phyloP scores from a whole-genome alignment of 2,329 filamentous ascomycete genomes.

The Botrytis elliptica region DNA sequence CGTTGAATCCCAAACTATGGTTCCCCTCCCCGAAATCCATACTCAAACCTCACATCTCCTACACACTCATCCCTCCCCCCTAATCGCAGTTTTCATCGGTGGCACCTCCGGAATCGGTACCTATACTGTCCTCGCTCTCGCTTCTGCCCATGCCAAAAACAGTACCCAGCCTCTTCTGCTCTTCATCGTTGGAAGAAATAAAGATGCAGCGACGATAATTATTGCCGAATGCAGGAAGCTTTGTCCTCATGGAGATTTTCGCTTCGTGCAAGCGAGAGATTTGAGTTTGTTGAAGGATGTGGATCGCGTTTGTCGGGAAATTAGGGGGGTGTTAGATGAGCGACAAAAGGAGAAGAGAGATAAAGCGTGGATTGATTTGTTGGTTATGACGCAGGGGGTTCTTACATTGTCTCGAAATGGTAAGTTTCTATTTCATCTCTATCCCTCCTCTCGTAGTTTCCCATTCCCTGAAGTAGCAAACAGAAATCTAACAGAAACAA shows the following conservation, averaged over 20 bases:
- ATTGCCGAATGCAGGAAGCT: neutral
- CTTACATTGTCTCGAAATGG: neutral
- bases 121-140: neutral
- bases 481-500: too few relatives aligned
- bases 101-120: neutral
- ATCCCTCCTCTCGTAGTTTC: too few relatives aligned
- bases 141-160: neutral
- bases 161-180: neutral
- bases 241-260: neutral
- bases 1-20: neutral
- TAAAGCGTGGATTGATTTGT: neutral
- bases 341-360: neutral
- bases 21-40: neutral
- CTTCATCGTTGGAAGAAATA: neutral
- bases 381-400: neutral
- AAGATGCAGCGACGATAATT: neutral
- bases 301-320: neutral
- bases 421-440: neutral
- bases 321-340: neutral
- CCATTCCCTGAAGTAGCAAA: too few relatives aligned
- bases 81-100: neutral
- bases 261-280: neutral
- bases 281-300: neutral
- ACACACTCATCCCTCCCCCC: neutral
- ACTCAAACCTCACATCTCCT: neutral